Conservation (phyloP, 2,329 filamentous ascomycete species). For the Phaeosphaeria sp. region DNA sequence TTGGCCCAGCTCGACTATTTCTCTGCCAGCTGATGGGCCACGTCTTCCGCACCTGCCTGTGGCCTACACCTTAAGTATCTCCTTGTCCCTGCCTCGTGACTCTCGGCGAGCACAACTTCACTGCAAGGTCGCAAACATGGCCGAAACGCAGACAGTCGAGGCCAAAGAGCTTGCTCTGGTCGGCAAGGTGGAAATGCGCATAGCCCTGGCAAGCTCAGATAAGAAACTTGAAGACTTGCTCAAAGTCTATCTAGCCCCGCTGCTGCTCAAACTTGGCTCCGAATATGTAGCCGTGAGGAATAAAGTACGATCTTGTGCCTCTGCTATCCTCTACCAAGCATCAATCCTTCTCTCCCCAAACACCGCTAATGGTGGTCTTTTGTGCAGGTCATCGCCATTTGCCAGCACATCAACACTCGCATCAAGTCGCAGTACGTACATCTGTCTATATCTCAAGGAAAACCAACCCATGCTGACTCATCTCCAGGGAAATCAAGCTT, state of each 20-base stretch:
- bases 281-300: slow-evolving; percentile 80
- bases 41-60: slow-evolving; percentile 32
- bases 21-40: slow-evolving; percentile 21
- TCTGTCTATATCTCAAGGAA: background rate
- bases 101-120: background rate
- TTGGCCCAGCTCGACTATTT: slow-evolving; percentile 6
- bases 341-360: slow-evolving; percentile 4
- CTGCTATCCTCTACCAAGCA: background rate
- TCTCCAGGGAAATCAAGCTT: slow-evolving; percentile 67
- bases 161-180: slow-evolving; percentile 81
- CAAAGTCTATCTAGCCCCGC: slow-evolving; percentile 77
- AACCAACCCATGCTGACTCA: background rate
- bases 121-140: slow-evolving; percentile 29
- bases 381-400: slow-evolving; percentile 67
- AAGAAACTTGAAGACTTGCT: slow-evolving; percentile 80
- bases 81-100: background rate
- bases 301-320: slow-evolving; percentile 60
- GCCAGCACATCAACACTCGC: slow-evolving; percentile 73
- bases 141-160: slow-evolving; percentile 52
- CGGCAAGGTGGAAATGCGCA: slow-evolving; percentile 83
- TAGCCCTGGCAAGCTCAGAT: slow-evolving; percentile 83
- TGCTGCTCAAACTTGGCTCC: slow-evolving; percentile 86
- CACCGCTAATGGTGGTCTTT: slow-evolving; percentile 41
- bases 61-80: slow-evolving; percentile 18
- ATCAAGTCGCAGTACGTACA: slow-evolving; percentile 60